Evolutionary conservation across 305 asterid species (phyloP), one percentile per base, ranked within the genome.

Genomic region (Rubia tinctorum): DNA sequence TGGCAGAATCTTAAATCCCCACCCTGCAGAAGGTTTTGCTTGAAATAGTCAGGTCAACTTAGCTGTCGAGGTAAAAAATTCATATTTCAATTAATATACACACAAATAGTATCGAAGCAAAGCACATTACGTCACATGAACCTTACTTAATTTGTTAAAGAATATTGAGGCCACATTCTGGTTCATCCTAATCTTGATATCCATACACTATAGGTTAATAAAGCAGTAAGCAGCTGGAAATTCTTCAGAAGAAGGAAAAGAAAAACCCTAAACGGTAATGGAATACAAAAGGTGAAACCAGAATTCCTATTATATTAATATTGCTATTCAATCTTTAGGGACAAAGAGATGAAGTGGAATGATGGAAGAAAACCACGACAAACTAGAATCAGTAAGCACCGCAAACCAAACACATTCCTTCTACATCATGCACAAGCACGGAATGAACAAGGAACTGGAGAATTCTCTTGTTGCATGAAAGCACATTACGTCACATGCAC

Each of bases 1-100:
- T 94, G 96, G 81, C 99, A 94, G 84, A 84, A 94, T 81, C 99
- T 88, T 82, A 91, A 83, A 76, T 90, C 94, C 68, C 97, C 97
- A 77, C 96, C 93, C 97, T 94, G 89, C 88, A 87, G 47, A 79
- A 60, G 27, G 40, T 68, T 59, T 58, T 69, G 62, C 55, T 49
- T 61, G 44, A 66, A 71, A 40, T 22, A 20, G 60, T 68, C 69
- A 71, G 56, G 64, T 56, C 22, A 78, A 53, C 23, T 77, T 9
- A 2, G 14, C 55, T 44, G 62, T 71, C 47, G 27, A 56, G 65
- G 23, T 40, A 10, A 4, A 7, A 68, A 68, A 5, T 40, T n/a
- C n/a, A 62, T n/a, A 2, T 60, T 17, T 37, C 69, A 75, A 75
- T n/a, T 75, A 67, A 75, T 15, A 75, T 20, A n/a, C 40, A 40